Conservation (phyloP, 2,329 filamentous ascomycete species). For the Phialophora macrospora region DNA sequence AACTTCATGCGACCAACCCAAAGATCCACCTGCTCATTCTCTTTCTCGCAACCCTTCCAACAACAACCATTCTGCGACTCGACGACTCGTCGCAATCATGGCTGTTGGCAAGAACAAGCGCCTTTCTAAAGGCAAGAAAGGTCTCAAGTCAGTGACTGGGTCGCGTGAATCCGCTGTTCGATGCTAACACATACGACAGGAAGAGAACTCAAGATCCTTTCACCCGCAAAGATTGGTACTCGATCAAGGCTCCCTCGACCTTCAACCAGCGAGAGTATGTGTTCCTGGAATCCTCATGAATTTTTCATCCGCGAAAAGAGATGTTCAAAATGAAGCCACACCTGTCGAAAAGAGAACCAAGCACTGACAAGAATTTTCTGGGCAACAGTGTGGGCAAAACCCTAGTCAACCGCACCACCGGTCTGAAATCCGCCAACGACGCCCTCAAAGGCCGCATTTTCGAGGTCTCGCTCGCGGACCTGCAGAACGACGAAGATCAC, state of each 20-base stretch:
- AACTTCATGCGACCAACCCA: neutral
- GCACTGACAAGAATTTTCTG: conserved; percentile 44
- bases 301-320: conserved; percentile 10
- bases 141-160: conserved; percentile 58
- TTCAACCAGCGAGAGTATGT: conserved; percentile 96
- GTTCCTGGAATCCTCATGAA: conserved; percentile 16
- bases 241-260: conserved; percentile 95
- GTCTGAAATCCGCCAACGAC: conserved; percentile 99
- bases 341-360: neutral
- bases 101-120: conserved; percentile 98
- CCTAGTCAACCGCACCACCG: conserved; percentile 97
- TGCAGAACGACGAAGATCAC: conserved; percentile 99
- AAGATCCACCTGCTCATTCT: neutral
- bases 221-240: conserved; percentile 99
- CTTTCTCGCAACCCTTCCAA: conserved; percentile 5
- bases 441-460: conserved; percentile 98
- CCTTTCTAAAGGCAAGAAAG: conserved; percentile 99
- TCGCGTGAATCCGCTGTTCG: neutral
- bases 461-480: conserved; percentile 97
- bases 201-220: conserved; percentile 99
- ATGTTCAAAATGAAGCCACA: neutral
- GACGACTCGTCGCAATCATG: conserved; percentile 59
- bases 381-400: conserved; percentile 92
- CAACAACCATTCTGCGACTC: conserved; percentile 23
- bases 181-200: conserved; percentile 59